Evolutionary conservation across 495 filamentous ascomycete species (phyloP).

Genomic region (Hypoxylon fuscum): DNA sequence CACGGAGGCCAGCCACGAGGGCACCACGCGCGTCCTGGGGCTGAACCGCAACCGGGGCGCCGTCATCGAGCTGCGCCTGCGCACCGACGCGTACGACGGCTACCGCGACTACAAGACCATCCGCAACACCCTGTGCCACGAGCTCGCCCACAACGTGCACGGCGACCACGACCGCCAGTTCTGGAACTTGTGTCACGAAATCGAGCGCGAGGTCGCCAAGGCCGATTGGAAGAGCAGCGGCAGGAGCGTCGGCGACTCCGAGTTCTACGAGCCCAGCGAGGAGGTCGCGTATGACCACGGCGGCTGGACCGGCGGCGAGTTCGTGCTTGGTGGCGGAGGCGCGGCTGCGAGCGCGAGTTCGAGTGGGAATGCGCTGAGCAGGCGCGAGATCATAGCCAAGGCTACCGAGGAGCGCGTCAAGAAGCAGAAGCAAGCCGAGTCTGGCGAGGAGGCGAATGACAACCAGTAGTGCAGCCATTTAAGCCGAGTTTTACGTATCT

Average conservation of each 20-base stretch:
- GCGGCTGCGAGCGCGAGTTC: slow-evolving; percentile 26
- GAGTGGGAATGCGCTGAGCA: slow-evolving; percentile 45
- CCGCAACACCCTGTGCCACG: slow-evolving; percentile 91
- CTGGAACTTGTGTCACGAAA: slow-evolving; percentile 84
- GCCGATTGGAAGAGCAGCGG: slow-evolving; percentile 80
- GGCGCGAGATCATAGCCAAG: slow-evolving; percentile 77
- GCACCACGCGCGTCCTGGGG: slow-evolving; percentile 77
- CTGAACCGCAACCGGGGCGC: slow-evolving; percentile 89
- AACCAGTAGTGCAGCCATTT: neutral
- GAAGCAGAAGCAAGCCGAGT: slow-evolving; percentile 58
- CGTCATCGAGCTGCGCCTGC: slow-evolving; percentile 87
- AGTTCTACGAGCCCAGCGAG: slow-evolving; percentile 71
- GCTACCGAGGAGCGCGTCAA: slow-evolving; percentile 78
- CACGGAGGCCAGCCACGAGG: slow-evolving; percentile 72
- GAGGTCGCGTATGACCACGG: slow-evolving; percentile 75
- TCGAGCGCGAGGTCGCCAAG: slow-evolving; percentile 85
- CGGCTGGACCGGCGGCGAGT: slow-evolving; percentile 89
- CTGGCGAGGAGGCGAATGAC: slow-evolving; percentile 29
- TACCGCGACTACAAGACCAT: slow-evolving; percentile 92
- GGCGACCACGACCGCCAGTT: slow-evolving; percentile 84
- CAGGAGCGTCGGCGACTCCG: slow-evolving; percentile 66
- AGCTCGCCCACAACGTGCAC: slow-evolving; percentile 91
- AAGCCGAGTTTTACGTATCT: neutral
- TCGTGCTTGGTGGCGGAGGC: slow-evolving; percentile 73
- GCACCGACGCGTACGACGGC: slow-evolving; percentile 94